Evolutionary conservation across 2,329 filamentous ascomycete species (phyloP).

Genomic region (Clarireedia hainanense): DNA sequence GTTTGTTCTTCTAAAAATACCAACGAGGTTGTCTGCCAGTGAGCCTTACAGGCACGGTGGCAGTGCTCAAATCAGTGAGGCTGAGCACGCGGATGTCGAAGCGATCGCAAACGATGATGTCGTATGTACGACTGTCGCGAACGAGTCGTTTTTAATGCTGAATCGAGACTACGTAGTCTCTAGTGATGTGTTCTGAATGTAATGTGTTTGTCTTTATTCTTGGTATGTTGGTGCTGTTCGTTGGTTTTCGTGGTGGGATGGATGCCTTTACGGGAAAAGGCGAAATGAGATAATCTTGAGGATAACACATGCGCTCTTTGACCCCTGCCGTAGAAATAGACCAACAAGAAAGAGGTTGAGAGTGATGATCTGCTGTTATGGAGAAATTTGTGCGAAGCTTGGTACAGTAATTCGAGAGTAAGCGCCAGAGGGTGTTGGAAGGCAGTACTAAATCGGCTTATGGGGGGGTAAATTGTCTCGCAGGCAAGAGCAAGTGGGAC

Average conservation of each 20-base stretch:
- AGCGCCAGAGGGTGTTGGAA: constrained; percentile 2
- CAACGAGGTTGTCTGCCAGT: constrained; percentile 5
- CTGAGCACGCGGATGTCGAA: constrained; percentile 1
- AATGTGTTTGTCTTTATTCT: constrained; percentile 4
- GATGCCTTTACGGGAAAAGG: background rate
- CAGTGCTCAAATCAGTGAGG: constrained; percentile 6
- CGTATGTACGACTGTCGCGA: background rate
- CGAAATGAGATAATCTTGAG: constrained; percentile 9
- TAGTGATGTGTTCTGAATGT: background rate
- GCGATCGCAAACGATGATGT: background rate
- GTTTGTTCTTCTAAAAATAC: constrained; percentile 30
- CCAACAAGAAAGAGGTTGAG: background rate
- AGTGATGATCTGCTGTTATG: background rate
- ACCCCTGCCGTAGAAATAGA: background rate
- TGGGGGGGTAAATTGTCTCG: too few relatives aligned
- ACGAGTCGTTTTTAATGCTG: background rate
- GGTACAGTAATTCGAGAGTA: background rate
- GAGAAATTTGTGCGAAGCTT: background rate
- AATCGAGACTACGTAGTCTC: background rate
- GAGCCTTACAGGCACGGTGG: constrained; percentile 11
- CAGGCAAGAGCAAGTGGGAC: background rate
- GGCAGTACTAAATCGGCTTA: background rate
- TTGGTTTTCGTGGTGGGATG: background rate
- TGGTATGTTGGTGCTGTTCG: background rate
- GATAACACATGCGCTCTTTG: constrained; percentile 1